These are phyloP conservation scores for Alternaria infectoria DNA, from an alignment of 2,329 filamentous ascomycete genomes.

Conservation along the genomic window DNA sequence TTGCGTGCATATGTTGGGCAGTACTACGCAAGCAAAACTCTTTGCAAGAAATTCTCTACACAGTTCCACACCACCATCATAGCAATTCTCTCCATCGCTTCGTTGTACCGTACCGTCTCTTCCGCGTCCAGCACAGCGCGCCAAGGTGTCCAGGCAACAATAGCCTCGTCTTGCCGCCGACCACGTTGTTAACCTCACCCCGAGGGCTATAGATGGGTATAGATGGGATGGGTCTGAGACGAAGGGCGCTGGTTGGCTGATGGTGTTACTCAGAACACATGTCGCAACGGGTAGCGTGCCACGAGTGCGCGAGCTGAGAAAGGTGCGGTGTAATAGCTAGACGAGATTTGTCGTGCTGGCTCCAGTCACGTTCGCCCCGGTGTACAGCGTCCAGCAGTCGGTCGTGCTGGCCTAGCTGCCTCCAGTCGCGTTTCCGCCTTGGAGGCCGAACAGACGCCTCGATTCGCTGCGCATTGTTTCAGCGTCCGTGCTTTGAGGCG, in stretches of 20 bases:
- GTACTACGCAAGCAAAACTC: not conserved
- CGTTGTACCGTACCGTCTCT: not conserved
- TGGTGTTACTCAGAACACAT: slow-evolving; percentile 1
- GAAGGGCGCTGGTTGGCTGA: not conserved
- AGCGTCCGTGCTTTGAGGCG: slow-evolving; percentile 18
- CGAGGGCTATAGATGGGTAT: not conserved
- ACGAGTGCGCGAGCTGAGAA: not conserved
- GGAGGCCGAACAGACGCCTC: slow-evolving; percentile 15
- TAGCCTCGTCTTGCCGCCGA: slow-evolving; percentile 6
- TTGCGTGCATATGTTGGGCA: slow-evolving; percentile 3
- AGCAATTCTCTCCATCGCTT: not conserved
- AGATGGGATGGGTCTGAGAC: not conserved
- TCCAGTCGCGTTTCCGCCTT: slow-evolving; percentile 23
- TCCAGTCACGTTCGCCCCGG: slow-evolving; percentile 16
- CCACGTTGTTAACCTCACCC: slow-evolving; percentile 19
- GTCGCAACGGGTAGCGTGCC: slow-evolving; percentile 8
- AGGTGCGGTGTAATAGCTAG: not conserved
- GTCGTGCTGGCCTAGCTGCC: slow-evolving; percentile 19
- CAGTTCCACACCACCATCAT: not conserved
- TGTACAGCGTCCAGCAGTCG: not conserved
- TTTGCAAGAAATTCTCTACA: slow-evolving; percentile 8
- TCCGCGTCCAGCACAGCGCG: slow-evolving; percentile 15
- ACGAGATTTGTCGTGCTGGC: slow-evolving; percentile 9
- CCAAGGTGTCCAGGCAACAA: slow-evolving; percentile 20
- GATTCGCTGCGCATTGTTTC: slow-evolving; percentile 32